A percentile compares a stretch with the other conserved stretches of the same genome.
phyloP scores from a whole-genome alignment of 164 flowering plant species.

The Piper longum region DNA sequence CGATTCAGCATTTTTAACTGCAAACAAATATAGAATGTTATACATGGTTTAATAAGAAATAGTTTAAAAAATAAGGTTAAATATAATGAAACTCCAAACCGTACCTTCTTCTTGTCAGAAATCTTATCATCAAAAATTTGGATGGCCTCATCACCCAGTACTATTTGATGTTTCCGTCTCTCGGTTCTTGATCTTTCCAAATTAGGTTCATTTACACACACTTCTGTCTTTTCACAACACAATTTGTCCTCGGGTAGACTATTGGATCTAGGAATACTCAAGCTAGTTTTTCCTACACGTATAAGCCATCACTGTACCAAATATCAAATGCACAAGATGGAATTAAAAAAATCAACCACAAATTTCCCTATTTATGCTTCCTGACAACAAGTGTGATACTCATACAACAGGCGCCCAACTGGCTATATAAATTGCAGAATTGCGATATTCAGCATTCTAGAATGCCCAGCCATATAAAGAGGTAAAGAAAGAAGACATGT shows the following conservation, averaged over 20 bases:
- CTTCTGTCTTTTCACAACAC: slow-evolving; percentile 19
- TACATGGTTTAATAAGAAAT: background rate
- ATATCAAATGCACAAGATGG: background rate
- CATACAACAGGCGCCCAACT: background rate
- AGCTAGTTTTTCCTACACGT: slow-evolving; percentile 16
- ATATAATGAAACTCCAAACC: background rate
- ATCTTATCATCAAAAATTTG: slow-evolving; percentile 64
- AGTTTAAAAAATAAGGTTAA: background rate
- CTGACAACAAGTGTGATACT: background rate
- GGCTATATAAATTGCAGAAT: too few species aligned
- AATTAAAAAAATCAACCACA: too few species aligned
- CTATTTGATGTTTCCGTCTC: slow-evolving; percentile 28
- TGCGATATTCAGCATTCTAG: background rate
- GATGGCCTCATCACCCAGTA: slow-evolving; percentile 44
- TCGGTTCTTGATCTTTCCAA: slow-evolving; percentile 74
- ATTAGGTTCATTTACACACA: slow-evolving; percentile 16
- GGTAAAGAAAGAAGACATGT: background rate
- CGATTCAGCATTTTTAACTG: slow-evolving; percentile 87
- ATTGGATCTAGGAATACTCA: slow-evolving; percentile 27
- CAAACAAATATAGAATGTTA: slow-evolving; percentile 8
- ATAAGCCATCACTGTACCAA: background rate
- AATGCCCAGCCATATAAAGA: background rate
- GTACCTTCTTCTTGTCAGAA: slow-evolving; percentile 62
- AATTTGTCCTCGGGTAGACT: slow-evolving; percentile 34
- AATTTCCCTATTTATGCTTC: background rate